phyloP scores from a whole-genome alignment of 2,329 filamentous ascomycete species.

The Hypoxylon sp. region DNA sequence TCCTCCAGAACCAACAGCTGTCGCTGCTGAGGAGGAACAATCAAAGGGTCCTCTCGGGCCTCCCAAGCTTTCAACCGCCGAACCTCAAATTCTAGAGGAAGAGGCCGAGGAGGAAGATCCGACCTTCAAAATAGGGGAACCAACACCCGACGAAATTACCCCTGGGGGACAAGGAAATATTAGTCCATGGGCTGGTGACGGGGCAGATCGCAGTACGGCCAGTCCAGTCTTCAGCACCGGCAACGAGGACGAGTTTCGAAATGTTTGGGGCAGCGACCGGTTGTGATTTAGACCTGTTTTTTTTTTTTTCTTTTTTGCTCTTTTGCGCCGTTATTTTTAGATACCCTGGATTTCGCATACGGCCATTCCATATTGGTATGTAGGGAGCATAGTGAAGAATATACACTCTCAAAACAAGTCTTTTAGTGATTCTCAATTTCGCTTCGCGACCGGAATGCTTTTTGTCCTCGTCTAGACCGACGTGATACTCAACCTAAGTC shows the following conservation, averaged over 20 bases:
- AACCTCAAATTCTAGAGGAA: constrained; percentile 54
- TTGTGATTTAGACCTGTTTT: constrained; percentile 40
- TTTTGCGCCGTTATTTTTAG: constrained; percentile 46
- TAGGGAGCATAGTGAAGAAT: constrained; percentile 21
- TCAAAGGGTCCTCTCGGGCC: constrained; percentile 54
- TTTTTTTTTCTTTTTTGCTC: constrained; percentile 1
- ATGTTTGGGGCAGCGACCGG: constrained; percentile 52
- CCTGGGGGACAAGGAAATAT: constrained; percentile 36
- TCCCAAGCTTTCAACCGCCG: constrained; percentile 52
- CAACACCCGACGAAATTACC: constrained; percentile 47
- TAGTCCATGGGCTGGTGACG: constrained; percentile 29
- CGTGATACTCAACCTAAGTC: not conserved
- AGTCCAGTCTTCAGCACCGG: constrained; percentile 48
- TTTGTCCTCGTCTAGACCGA: not conserved
- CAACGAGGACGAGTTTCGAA: constrained; percentile 51
- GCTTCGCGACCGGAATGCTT: not conserved
- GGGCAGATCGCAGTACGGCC: constrained; percentile 13
- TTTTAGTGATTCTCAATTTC: not conserved
- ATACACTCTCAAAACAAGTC: not conserved
- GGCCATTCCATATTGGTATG: constrained; percentile 24
- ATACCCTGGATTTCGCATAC: constrained; percentile 42
- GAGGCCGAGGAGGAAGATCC: constrained; percentile 55
- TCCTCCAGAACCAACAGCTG: constrained; percentile 47
- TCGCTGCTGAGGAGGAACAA: constrained; percentile 51
- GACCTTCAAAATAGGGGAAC: constrained; percentile 46